Percentiles rank a stretch among this genome's conserved stretches.
These are phyloP conservation scores for Trichosporon sp. DNA, from an alignment of 1,284 basidiomycete genomes.

Conservation along the genomic window DNA sequence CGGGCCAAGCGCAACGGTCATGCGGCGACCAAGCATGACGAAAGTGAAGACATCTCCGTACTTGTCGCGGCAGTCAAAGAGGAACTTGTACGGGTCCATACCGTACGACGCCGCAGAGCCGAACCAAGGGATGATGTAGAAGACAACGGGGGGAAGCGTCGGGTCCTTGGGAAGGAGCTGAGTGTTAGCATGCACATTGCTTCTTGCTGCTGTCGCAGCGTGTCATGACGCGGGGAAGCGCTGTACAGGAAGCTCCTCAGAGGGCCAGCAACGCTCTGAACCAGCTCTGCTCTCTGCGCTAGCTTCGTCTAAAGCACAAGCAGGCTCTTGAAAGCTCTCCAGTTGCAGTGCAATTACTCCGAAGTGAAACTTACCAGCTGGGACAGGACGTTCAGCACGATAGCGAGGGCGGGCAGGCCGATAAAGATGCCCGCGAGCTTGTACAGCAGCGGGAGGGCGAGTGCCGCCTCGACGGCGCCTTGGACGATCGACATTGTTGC, in stretches of 20 bases:
- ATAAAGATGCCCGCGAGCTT: slow-evolving; percentile 37
- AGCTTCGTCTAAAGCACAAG: no score
- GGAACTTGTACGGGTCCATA: slow-evolving; percentile 71
- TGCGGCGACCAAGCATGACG: slow-evolving; percentile 75
- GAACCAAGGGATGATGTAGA: slow-evolving; percentile 69
- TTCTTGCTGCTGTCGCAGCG: neutral
- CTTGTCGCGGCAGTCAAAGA: slow-evolving; percentile 71
- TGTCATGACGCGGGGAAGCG: no score
- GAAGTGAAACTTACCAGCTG: slow-evolving; percentile 62
- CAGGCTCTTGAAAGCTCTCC: neutral
- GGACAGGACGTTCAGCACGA: slow-evolving; percentile 58
- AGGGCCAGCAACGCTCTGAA: neutral
- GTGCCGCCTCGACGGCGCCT: slow-evolving; percentile 32
- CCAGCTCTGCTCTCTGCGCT: neutral
- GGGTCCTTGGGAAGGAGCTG: slow-evolving; percentile 57
- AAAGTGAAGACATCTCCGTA: slow-evolving; percentile 86
- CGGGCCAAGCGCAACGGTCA: slow-evolving; percentile 86
- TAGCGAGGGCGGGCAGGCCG: slow-evolving; percentile 41
- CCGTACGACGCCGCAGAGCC: slow-evolving; percentile 72
- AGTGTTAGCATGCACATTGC: slow-evolving; percentile 7
- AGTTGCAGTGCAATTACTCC: no score
- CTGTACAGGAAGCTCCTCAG: neutral
- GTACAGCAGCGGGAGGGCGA: slow-evolving; percentile 9
- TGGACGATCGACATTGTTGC: slow-evolving; percentile 40
- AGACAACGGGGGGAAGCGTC: slow-evolving; percentile 66